Percentiles rank a stretch among this genome's conserved stretches.
Conservation (phyloP, 495 filamentous ascomycete genomes). For the Penicillium turbatum region DNA sequence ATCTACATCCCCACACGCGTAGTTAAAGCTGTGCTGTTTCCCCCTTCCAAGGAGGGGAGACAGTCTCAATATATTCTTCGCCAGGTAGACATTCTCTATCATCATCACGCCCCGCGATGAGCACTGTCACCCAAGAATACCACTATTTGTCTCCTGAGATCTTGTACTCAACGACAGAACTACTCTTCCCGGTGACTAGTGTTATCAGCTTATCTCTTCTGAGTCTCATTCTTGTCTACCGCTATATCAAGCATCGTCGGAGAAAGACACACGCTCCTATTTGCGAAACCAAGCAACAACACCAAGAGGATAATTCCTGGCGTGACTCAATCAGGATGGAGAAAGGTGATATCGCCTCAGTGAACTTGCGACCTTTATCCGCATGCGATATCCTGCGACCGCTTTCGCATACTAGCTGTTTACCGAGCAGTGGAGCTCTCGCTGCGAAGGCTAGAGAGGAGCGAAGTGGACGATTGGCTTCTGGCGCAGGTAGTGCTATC, state of each 20-base stretch:
- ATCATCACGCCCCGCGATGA: not conserved
- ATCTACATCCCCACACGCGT: not conserved
- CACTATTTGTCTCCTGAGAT: not conserved
- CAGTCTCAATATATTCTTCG: constrained; percentile 1
- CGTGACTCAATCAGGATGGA: constrained; percentile 15
- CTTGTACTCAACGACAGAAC: not conserved
- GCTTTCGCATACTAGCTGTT: constrained; percentile 28
- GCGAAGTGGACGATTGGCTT: not conserved
- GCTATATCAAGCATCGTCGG: not conserved
- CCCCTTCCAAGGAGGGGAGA: not conserved
- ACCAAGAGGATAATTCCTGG: not conserved
- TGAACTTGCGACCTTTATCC: constrained; percentile 14
- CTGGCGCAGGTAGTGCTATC: not conserved
- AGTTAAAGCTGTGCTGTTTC: constrained; percentile 7
- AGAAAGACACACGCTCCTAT: not conserved
- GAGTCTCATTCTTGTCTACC: not conserved
- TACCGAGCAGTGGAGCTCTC: constrained; percentile 30
- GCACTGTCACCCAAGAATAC: not conserved
- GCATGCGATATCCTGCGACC: constrained; percentile 39
- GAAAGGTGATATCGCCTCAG: constrained; percentile 9
- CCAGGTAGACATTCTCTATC: constrained; percentile 4
- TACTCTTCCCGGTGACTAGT: not conserved
- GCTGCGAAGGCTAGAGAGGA: constrained; percentile 20
- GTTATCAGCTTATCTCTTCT: not conserved
- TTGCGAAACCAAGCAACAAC: not conserved